Evolutionary conservation across 129 eudicot genomes (phyloP), one percentile per base, ranked within the genome.

Genomic region (Mikania micrantha): DNA sequence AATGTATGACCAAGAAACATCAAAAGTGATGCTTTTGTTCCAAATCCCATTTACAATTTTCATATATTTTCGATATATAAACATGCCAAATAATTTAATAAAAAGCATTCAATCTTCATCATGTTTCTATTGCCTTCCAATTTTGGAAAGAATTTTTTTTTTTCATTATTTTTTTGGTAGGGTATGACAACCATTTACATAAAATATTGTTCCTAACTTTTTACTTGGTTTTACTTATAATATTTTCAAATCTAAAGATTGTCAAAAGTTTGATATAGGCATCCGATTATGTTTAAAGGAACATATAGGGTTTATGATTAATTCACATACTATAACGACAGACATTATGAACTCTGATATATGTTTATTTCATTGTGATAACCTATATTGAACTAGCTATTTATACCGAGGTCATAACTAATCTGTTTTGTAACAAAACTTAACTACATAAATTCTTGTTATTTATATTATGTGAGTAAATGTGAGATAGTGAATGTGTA

Each of bases 111-210:
- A 70, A 40, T 70, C 58, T 41, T 69, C 65, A 54, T 54, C 39
- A 56, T 69, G 74, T 54, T 69, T 54, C 38, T 69, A 13, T 38
- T 38, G 52, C 64, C 19, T 54, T 53, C 54, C 29, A 40, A 16
- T 69, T 69, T 38, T 25, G 48, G 63, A 70, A 70, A 27, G 54
- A n/a, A n/a, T n/a, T n/a, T n/a, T 39, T 40, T 39, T 70, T 68
- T 13, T 32, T 13, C 49, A 27, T 17, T 54, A 42, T 15, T 44
- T 71, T 59, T 59, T 59, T 1, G 28, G 34, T 42, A 59, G 67
- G 59, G 27, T 35, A 31, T 58, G 67, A 53, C 29, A 71, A 41
- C 54, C 50, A 58, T 70, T 64, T 54, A 38, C 52, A 48, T 28
- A 38, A 53, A 36, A 69, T 54, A n/a, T 7, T 48, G 36, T 68